phyloP scores from a whole-genome alignment of 495 filamentous ascomycete species.

The Trichodelitschia bisporula region DNA sequence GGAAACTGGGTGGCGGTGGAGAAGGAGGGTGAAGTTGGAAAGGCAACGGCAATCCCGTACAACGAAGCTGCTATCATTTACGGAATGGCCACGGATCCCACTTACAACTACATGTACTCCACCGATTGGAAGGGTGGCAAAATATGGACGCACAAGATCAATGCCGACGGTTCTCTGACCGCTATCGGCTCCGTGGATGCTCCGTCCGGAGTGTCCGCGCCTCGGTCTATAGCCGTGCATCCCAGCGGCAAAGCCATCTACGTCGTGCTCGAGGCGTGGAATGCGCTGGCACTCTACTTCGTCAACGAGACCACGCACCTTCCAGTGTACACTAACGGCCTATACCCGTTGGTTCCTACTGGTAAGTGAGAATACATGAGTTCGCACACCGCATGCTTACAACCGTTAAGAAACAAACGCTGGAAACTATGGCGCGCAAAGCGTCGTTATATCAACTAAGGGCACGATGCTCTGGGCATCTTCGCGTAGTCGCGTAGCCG shows the following conservation, averaged over 20 bases:
- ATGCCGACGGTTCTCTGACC: constrained; percentile 32
- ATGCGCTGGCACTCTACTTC: constrained; percentile 53
- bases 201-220: constrained; percentile 45
- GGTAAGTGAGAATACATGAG: too few relatives aligned
- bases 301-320: constrained; percentile 49
- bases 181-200: constrained; percentile 45
- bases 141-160: constrained; percentile 65
- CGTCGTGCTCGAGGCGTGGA: constrained; percentile 66
- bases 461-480: too few relatives aligned
- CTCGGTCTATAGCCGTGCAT: constrained; percentile 65
- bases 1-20: too few relatives aligned
- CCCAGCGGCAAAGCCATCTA: constrained; percentile 53
- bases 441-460: too few relatives aligned
- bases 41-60: too few relatives aligned
- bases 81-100: constrained; percentile 71
- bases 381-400: too few relatives aligned
- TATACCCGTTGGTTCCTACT: constrained; percentile 51
- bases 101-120: constrained; percentile 65
- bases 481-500: too few relatives aligned
- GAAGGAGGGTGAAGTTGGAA: too few relatives aligned
- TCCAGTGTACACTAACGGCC: constrained; percentile 61
- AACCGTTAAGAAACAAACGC: too few relatives aligned
- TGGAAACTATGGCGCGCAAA: too few relatives aligned
- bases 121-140: constrained; percentile 65
- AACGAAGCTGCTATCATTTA: constrained; percentile 50